These are phyloP conservation scores for Ciborinia camelliae DNA, from an alignment of 2,329 filamentous ascomycete species.

Conservation along the genomic window DNA sequence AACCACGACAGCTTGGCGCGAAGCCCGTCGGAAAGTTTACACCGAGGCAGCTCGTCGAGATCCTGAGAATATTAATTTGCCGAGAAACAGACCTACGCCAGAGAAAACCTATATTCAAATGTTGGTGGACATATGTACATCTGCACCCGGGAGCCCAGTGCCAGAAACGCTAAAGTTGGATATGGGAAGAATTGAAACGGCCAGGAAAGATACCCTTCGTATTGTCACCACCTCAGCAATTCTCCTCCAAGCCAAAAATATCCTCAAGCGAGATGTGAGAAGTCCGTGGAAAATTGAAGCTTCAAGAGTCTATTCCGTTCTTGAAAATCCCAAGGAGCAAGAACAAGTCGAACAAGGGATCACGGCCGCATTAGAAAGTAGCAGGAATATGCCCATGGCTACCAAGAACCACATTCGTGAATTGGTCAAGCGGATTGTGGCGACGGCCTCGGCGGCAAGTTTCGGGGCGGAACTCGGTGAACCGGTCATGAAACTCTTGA, in stretches of 20 bases:
- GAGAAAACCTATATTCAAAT: constrained; percentile 74
- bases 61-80: constrained; percentile 61
- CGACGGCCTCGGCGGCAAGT: constrained; percentile 25
- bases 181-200: constrained; percentile 55
- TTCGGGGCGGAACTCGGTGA: constrained; percentile 43
- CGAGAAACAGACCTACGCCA: constrained; percentile 59
- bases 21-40: constrained; percentile 60
- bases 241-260: constrained; percentile 75
- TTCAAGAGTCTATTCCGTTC: constrained; percentile 63
- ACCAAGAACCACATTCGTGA: constrained; percentile 58
- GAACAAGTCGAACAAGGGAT: constrained; percentile 54
- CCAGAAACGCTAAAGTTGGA: constrained; percentile 76
- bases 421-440: constrained; percentile 54
- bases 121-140: constrained; percentile 71
- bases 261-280: constrained; percentile 76
- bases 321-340: constrained; percentile 53
- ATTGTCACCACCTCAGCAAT: constrained; percentile 73
- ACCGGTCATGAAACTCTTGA: constrained; percentile 61
- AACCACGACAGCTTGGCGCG: constrained; percentile 64
- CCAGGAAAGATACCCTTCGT: constrained; percentile 55
- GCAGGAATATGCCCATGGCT: constrained; percentile 61
- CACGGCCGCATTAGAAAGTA: constrained; percentile 60
- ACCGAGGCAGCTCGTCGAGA: constrained; percentile 66
- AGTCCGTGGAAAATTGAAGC: constrained; percentile 75
- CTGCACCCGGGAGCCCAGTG: constrained; percentile 54